Evolutionary conservation across 2,329 filamentous ascomycete species (phyloP), one percentile per base, ranked within the genome.

Genomic region (Ceratocystis huliohia): DNA sequence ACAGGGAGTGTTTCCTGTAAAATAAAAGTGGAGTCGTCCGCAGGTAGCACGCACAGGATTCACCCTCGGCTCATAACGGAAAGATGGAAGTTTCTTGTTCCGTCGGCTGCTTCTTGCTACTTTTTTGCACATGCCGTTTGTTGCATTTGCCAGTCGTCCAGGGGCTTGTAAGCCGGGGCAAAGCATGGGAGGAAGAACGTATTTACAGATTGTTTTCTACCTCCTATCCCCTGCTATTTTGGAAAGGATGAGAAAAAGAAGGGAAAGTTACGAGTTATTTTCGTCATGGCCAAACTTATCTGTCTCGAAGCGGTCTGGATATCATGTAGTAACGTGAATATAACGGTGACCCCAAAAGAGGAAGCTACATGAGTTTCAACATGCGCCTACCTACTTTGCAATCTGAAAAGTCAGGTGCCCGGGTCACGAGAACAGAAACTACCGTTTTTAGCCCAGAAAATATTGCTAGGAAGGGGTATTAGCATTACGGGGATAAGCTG

Each of bases 41-140:
- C 20, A 10, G 56, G 56, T 59, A 37, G 28, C 56, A 59, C 56
- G 56, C 56, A 20, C 28, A 59, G 56, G 56, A 59, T 59, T 30
- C 22, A 22, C n/a, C 56, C 56, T 59, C 56, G 56, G 56, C 28
- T 59, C 33, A 59, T 30, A 59, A 59, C 56, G 56, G 56, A 59
- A 59, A 59, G 56, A 59, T 59, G 56, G 56, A 59, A 59, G 56
- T 59, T 59, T 59, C 56, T 59, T 59, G 56, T 59, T 59, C 56
- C 56, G 56, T 59, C 33, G 56, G 56, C n/a, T 33, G 56, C 28
- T 59, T n/a, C 17, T 59, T 59, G 28, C 56, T 25, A 10, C 56
- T 30, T 30, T n/a, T 53, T 59, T 37, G 56, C 25, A 33, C 28
- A 59, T 37, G 56, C 28, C 7, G 53, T 59, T n/a, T n/a, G 22